These are phyloP conservation scores for Talaromyces marneffei DNA, from an alignment of 2,329 filamentous ascomycete species.

Conservation along the genomic window DNA sequence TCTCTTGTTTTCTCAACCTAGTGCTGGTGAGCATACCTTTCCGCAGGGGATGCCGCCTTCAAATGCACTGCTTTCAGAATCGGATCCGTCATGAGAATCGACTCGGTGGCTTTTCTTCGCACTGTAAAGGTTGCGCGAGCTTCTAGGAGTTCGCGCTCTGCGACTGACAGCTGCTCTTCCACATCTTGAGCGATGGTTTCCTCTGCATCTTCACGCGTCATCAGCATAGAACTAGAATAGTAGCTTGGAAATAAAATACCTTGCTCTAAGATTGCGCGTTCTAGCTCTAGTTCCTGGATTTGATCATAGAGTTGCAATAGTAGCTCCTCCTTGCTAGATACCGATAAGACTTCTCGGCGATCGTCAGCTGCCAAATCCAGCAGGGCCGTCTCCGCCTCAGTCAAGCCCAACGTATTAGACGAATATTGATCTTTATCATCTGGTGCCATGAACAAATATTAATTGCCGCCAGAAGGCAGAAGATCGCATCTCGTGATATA, in stretches of 20 bases:
- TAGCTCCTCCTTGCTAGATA: conserved; percentile 62
- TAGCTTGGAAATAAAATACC: conserved; percentile 20
- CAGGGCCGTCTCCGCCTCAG: conserved; percentile 29
- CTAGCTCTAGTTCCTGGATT: conserved; percentile 64
- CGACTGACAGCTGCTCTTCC: conserved; percentile 45
- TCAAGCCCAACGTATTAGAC: conserved; percentile 23
- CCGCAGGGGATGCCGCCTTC: conserved; percentile 58
- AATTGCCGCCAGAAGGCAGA: conserved; percentile 9
- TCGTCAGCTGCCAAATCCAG: conserved; percentile 41
- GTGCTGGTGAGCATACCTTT: conserved; percentile 51
- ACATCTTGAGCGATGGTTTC: conserved; percentile 46
- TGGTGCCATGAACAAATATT: conserved; percentile 30
- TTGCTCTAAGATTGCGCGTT: conserved; percentile 60
- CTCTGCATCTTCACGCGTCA: conserved; percentile 27
- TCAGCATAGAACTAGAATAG: not conserved
- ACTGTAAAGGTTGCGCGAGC: conserved; percentile 65
- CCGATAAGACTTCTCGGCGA: conserved; percentile 45
- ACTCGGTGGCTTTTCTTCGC: conserved; percentile 62
- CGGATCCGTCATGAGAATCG: conserved; percentile 66
- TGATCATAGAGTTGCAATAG: conserved; percentile 66
- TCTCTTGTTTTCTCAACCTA: not conserved
- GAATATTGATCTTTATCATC: conserved; percentile 22
- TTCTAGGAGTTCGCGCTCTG: conserved; percentile 62
- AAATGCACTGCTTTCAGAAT: conserved; percentile 71
- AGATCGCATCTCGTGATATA: conserved; percentile 15